Evolutionary conservation across 2,329 filamentous ascomycete genomes (phyloP).

Genomic region (Alternaria sp.): DNA sequence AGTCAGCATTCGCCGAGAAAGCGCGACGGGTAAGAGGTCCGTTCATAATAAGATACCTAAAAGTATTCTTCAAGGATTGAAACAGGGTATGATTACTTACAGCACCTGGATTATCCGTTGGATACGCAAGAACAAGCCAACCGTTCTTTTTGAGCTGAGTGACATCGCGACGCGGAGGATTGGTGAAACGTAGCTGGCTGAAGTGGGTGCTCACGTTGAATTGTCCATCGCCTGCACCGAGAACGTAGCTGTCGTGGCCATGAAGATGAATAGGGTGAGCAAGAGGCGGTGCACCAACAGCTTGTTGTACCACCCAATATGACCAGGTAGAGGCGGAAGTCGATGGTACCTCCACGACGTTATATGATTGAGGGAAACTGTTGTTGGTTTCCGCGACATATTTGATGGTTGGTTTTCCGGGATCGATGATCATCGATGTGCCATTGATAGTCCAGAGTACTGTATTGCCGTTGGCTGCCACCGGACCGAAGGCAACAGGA

Average conservation of each 20-base stretch:
- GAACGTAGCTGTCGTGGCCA: conserved; percentile 37
- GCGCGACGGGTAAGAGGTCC: background rate
- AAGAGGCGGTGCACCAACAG: conserved; percentile 47
- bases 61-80: background rate
- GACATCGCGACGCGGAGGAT: conserved; percentile 50
- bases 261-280: conserved; percentile 46
- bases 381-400: conserved; percentile 55
- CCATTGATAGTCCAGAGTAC: conserved; percentile 54
- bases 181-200: conserved; percentile 43
- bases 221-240: conserved; percentile 46
- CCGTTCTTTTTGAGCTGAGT: conserved; percentile 40
- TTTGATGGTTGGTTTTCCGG: conserved; percentile 58
- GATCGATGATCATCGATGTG: conserved; percentile 59
- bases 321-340: conserved; percentile 47
- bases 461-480: conserved; percentile 34
- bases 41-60: background rate
- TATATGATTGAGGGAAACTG: conserved; percentile 51
- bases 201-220: conserved; percentile 24
- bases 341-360: conserved; percentile 54
- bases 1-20: background rate
- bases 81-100: background rate
- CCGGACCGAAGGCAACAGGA: conserved; percentile 42
- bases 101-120: conserved; percentile 60
- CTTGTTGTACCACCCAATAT: conserved; percentile 59
- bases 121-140: conserved; percentile 61